A percentile compares a stretch with the other conserved stretches of the same genome.
phyloP scores from a whole-genome alignment of 768 basidiomycete genomes.

The Termitomyces eurrhizus region DNA sequence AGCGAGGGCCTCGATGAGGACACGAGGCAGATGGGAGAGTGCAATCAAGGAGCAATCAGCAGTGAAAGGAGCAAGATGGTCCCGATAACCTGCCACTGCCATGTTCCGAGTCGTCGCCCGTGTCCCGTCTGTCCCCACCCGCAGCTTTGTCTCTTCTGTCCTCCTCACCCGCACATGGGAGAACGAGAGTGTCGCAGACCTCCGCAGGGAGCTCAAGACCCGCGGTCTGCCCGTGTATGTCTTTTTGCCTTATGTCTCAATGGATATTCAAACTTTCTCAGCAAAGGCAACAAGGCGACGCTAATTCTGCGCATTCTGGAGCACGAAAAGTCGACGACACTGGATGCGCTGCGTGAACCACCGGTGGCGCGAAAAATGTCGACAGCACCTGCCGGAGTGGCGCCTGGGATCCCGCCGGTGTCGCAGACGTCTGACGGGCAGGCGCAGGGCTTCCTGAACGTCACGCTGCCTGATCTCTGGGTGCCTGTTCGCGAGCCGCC shows the following conservation, averaged over 20 bases:
- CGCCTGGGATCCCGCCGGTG: conserved; percentile 41
- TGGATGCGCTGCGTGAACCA: conserved; percentile 16
- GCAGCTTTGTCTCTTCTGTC: conserved; percentile 47
- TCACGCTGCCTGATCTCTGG: conserved; percentile 56
- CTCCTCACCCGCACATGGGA: conserved; percentile 57
- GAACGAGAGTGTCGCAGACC: conserved; percentile 41
- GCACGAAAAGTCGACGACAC: conserved; percentile 34
- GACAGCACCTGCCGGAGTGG: conserved; percentile 22
- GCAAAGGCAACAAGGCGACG: conserved; percentile 56
- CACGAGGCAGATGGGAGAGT: conserved; percentile 47
- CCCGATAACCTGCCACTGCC: conserved; percentile 3
- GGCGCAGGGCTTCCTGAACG: conserved; percentile 27
- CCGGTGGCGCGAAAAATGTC: conserved; percentile 24
- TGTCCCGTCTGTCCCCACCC: conserved; percentile 13
- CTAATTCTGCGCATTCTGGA: conserved; percentile 53
- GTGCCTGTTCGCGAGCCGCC: conserved; percentile 36
- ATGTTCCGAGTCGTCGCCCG: conserved; percentile 19
- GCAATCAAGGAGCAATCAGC: conserved; percentile 18
- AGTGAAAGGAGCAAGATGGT: conserved; percentile 6
- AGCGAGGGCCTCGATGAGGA: conserved; percentile 40
- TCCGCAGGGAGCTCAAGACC: conserved; percentile 49
- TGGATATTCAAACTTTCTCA: not conserved
- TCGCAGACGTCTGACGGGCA: conserved; percentile 2
- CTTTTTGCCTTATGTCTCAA: not conserved
- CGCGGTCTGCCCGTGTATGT: conserved; percentile 57